Percentiles rank a stretch among this genome's conserved stretches.
Conservation (phyloP, 176 grass and related monocot genomes). For the Otatea glauca region DNA sequence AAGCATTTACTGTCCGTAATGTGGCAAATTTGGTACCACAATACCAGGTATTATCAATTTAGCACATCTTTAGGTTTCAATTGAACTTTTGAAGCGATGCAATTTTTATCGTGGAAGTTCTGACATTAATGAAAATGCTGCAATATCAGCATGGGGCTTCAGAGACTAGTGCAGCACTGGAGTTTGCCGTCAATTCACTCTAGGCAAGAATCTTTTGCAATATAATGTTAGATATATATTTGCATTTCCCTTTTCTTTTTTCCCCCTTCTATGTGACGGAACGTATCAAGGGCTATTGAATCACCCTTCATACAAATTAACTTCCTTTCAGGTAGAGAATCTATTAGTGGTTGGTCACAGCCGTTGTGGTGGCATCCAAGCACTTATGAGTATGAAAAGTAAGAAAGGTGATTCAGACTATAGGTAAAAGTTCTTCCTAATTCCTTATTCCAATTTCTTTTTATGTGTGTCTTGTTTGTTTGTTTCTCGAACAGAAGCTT, state of each 20-base stretch:
- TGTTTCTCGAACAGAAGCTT: conserved; percentile 60
- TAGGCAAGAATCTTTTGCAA: conserved; percentile 48
- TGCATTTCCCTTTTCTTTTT: background rate
- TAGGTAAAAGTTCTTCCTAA: conserved; percentile 54
- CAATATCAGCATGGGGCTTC: conserved; percentile 71
- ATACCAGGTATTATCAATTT: conserved; percentile 58
- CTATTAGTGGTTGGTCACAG: conserved; percentile 91
- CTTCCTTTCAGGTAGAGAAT: conserved; percentile 72
- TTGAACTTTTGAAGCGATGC: background rate
- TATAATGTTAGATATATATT: background rate
- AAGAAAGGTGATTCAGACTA: conserved; percentile 64
- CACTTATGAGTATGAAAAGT: conserved; percentile 90
- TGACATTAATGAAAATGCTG: conserved; percentile 15
- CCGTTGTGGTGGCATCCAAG: conserved; percentile 90
- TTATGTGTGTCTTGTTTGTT: conserved; percentile 36
- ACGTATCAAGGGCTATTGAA: background rate
- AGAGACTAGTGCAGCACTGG: conserved; percentile 90
- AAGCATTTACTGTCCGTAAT: conserved; percentile 92
- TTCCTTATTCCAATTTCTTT: conserved; percentile 4
- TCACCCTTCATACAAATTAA: conserved; percentile 15
- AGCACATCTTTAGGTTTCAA: background rate
- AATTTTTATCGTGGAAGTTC: conserved; percentile 35
- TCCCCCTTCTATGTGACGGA: background rate
- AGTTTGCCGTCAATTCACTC: conserved; percentile 79
- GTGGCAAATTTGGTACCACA: conserved; percentile 95